Conservation (phyloP, 768 basidiomycete species). For the Coprinopsis strossmayeri region DNA sequence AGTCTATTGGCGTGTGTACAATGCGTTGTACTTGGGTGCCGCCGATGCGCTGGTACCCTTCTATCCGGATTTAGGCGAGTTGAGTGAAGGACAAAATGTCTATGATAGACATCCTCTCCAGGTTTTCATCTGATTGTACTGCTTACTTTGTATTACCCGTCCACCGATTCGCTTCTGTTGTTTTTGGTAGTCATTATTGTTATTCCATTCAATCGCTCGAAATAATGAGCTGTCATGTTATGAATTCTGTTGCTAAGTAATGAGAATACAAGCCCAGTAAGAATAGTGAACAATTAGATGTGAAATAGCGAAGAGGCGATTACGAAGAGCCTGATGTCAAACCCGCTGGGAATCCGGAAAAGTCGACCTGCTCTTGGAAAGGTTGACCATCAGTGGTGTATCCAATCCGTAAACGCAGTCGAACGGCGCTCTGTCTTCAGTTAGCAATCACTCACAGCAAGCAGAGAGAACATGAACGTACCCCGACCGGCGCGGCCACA, state of each 20-base stretch:
- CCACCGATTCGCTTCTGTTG: not conserved
- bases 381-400: constrained; percentile 63
- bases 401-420: constrained; percentile 80
- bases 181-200: not conserved
- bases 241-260: no score
- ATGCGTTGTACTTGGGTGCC: constrained; percentile 88
- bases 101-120: constrained; percentile 83
- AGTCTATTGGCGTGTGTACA: constrained; percentile 97
- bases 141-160: not conserved
- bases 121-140: constrained; percentile 59
- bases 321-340: constrained; percentile 47
- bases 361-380: constrained; percentile 92
- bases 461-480: no score
- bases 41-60: constrained; percentile 91
- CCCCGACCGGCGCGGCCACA: constrained; percentile 81
- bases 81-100: constrained; percentile 86
- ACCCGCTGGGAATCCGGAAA: constrained; percentile 79
- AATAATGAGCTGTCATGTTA: no score
- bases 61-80: constrained; percentile 85
- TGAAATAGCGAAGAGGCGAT: constrained; percentile 1
- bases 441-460: constrained; percentile 2
- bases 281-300: not conserved
- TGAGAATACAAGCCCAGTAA: no score
- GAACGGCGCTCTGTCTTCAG: constrained; percentile 59
- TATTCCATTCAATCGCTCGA: not conserved